Evolutionary conservation across 306 rosid genomes (phyloP).

Genomic region (Calophaca sinica): DNA sequence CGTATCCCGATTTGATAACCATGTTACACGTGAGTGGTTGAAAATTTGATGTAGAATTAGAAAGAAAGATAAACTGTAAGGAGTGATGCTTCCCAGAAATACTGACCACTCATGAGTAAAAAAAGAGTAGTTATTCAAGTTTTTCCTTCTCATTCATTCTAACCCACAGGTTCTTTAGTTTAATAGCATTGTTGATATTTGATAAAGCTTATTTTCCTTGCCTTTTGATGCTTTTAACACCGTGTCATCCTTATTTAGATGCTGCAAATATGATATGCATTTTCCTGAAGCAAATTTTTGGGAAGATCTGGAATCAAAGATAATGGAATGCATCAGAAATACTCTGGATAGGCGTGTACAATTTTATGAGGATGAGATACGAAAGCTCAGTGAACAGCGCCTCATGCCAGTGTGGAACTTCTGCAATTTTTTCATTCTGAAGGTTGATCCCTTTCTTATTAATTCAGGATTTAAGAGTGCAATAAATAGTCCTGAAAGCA

Average conservation of each 20-base stretch:
- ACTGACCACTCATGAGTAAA: constrained; percentile 6
- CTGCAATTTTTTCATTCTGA: constrained; percentile 94
- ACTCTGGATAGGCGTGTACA: constrained; percentile 96
- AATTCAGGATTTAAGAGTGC: constrained; percentile 43
- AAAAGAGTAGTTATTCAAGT: constrained; percentile 26
- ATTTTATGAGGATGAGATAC: constrained; percentile 97
- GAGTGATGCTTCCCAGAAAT: constrained; percentile 28
- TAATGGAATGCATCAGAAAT: constrained; percentile 90
- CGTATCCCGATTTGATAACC: too few species aligned
- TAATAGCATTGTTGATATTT: constrained; percentile 25
- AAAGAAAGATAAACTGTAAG: neutral
- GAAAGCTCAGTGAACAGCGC: constrained; percentile 97
- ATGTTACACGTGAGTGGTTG: constrained; percentile 15
- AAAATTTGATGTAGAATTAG: constrained; percentile 41
- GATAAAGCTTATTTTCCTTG: constrained; percentile 38
- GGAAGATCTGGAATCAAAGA: constrained; percentile 95
- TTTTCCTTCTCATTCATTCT: constrained; percentile 45
- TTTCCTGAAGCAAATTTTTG: constrained; percentile 89
- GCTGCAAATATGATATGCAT: constrained; percentile 91
- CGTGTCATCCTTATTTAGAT: constrained; percentile 64
- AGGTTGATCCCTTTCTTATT: constrained; percentile 68
- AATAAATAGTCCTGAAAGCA: constrained; percentile 44
- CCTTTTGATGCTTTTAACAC: constrained; percentile 41
- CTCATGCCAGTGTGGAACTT: constrained; percentile 99
- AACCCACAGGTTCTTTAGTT: constrained; percentile 20